Evolutionary conservation across 306 rosid species (phyloP).

Genomic region (Oxytropis ochrocephala): DNA sequence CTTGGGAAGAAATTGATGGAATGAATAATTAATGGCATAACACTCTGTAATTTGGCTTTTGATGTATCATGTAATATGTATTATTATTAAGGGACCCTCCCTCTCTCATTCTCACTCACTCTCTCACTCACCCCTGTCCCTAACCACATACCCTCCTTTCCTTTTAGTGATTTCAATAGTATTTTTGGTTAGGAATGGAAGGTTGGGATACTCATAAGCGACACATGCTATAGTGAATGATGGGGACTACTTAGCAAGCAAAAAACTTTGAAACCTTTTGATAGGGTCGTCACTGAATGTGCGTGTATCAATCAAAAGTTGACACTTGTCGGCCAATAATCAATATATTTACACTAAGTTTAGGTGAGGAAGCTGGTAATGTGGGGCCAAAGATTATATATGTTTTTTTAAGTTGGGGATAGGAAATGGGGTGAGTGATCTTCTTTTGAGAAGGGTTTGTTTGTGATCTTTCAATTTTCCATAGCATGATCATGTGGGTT

Average conservation of each 20-base stretch:
- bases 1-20: slow-evolving; percentile 54
- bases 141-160: not conserved
- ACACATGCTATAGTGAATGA: slow-evolving; percentile 47
- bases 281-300: slow-evolving; percentile 13
- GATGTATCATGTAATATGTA: too few relatives aligned
- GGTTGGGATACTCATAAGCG: slow-evolving; percentile 37
- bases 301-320: slow-evolving; percentile 21
- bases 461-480: slow-evolving; percentile 55
- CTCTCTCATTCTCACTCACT: too few relatives aligned
- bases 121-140: slow-evolving; percentile 8
- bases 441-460: slow-evolving; percentile 26
- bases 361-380: slow-evolving; percentile 28
- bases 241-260: slow-evolving; percentile 42
- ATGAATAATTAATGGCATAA: slow-evolving; percentile 55
- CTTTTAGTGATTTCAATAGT: slow-evolving; percentile 39
- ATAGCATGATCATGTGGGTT: slow-evolving; percentile 65
- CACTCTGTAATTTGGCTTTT: slow-evolving; percentile 51
- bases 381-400: slow-evolving; percentile 23
- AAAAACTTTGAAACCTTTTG: slow-evolving; percentile 20
- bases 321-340: slow-evolving; percentile 46
- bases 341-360: slow-evolving; percentile 16
- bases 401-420: slow-evolving; percentile 8
- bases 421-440: slow-evolving; percentile 13
- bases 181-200: slow-evolving; percentile 36
- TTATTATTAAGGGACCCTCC: slow-evolving; percentile 49